Percentiles rank a stretch among this genome's conserved stretches.
phyloP scores from a whole-genome alignment of 169 alveolate species.

The Eimeria brunetti region DNA sequence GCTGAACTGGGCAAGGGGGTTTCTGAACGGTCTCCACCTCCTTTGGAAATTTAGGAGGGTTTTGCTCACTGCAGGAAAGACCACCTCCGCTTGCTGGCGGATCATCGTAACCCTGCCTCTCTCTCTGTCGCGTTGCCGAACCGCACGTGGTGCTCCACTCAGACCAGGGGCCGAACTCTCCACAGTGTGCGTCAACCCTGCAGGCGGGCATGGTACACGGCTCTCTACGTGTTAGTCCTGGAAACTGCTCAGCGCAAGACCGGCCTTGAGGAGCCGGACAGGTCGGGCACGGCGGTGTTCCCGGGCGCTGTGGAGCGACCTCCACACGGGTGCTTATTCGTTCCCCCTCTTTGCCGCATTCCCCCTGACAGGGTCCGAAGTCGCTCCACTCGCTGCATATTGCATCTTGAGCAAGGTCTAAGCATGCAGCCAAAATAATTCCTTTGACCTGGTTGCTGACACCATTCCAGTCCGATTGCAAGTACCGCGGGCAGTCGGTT shows the following conservation, averaged over 20 bases:
- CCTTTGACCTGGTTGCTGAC: not conserved
- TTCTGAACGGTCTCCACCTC: conserved; percentile 37
- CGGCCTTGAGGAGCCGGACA: conserved; percentile 73
- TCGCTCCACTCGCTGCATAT: conserved; percentile 82
- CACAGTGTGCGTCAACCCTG: conserved; percentile 62
- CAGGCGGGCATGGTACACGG: conserved; percentile 48
- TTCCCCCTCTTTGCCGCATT: conserved; percentile 82
- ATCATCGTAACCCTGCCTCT: conserved; percentile 1
- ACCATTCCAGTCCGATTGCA: conserved; percentile 56
- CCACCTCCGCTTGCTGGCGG: conserved; percentile 77
- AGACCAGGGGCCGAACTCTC: conserved; percentile 66
- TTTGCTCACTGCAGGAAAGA: conserved; percentile 58
- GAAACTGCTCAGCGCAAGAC: conserved; percentile 69
- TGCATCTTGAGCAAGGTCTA: conserved; percentile 79
- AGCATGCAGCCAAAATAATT: conserved; percentile 73
- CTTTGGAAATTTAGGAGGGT: conserved; percentile 14
- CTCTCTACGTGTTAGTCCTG: conserved; percentile 39
- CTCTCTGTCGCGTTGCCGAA: conserved; percentile 54
- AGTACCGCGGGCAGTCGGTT: conserved; percentile 20
- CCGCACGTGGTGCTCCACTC: conserved; percentile 75
- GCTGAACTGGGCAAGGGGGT: conserved; percentile 67
- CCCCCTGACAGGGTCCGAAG: conserved; percentile 83
- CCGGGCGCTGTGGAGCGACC: conserved; percentile 55
- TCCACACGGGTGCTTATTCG: conserved; percentile 75
- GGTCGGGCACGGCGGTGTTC: conserved; percentile 73